Conservation (phyloP, 1,284 basidiomycete genomes). For the Cryptococcus depauperatus region DNA sequence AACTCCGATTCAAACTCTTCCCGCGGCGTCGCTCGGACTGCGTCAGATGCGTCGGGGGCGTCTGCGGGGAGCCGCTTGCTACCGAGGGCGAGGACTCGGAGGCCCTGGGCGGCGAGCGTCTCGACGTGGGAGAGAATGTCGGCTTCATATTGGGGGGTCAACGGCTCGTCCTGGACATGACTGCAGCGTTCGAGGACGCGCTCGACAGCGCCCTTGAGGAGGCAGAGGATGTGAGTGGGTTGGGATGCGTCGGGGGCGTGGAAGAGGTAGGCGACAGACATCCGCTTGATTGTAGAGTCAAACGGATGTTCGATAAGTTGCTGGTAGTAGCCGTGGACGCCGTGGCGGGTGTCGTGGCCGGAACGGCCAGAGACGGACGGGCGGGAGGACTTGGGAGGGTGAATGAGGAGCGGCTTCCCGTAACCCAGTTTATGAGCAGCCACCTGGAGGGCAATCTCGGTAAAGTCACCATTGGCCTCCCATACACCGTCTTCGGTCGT, state of each 20-base stretch:
- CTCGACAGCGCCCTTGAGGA: conserved; percentile 59
- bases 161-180: conserved; percentile 31
- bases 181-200: conserved; percentile 53
- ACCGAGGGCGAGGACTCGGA: conserved; percentile 48
- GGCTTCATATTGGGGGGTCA: conserved; percentile 35
- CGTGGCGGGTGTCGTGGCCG: conserved; percentile 14
- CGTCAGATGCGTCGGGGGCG: conserved; percentile 25
- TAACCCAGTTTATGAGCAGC: conserved; percentile 52
- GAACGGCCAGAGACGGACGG: conserved; percentile 20
- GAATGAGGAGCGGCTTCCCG: conserved; percentile 44
- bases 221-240: conserved; percentile 32
- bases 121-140: conserved; percentile 49
- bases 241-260: conserved; percentile 18
- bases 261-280: conserved; percentile 50
- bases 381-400: conserved; percentile 9
- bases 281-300: conserved; percentile 57
- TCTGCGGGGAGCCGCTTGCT: conserved; percentile 45
- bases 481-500: conserved; percentile 49
- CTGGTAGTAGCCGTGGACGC: conserved; percentile 34
- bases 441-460: conserved; percentile 59
- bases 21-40: conserved; percentile 40
- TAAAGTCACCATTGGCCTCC: conserved; percentile 63
- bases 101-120: conserved; percentile 54
- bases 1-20: conserved; percentile 55
- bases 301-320: conserved; percentile 52